These are phyloP conservation scores for Pterothamnion heteromorphum DNA, from an alignment of 31 red algal genomes.

Conservation along the genomic window DNA sequence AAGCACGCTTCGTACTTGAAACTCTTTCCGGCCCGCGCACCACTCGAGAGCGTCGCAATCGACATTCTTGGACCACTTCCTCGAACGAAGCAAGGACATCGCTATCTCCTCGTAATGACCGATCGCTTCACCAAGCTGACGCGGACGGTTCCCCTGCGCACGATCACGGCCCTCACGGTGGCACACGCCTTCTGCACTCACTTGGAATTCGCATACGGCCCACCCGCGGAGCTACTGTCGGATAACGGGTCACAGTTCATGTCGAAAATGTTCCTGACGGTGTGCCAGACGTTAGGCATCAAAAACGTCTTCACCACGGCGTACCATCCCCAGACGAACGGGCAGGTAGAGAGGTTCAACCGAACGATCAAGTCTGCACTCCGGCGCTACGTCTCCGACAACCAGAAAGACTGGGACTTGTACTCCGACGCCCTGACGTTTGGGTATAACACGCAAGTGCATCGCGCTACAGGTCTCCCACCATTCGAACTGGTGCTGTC, in stretches of 20 bases:
- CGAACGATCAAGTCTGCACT: background rate
- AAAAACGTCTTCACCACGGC: constrained; percentile 14
- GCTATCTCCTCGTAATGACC: constrained; percentile 33
- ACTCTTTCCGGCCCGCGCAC: constrained; percentile 13
- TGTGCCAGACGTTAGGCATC: background rate
- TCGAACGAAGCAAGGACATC: constrained; percentile 20
- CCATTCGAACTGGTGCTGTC: constrained; percentile 29
- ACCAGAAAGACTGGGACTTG: constrained; percentile 48
- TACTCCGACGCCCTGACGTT: background rate
- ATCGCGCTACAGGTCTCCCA: background rate
- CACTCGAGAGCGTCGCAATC: constrained; percentile 35
- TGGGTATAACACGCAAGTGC: constrained; percentile 40
- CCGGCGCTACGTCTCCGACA: background rate
- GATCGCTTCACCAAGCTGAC: constrained; percentile 41
- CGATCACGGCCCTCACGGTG: background rate
- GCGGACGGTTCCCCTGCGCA: background rate
- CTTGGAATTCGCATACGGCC: constrained; percentile 15
- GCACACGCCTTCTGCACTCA: constrained; percentile 3
- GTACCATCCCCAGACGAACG: constrained; percentile 53
- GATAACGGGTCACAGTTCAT: constrained; percentile 48
- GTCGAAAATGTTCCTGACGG: constrained; percentile 35
- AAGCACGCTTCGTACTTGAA: background rate
- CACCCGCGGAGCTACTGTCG: background rate
- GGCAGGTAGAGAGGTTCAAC: constrained; percentile 55
- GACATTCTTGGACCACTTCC: constrained; percentile 33